phyloP scores from a whole-genome alignment of 2,329 filamentous ascomycete genomes.

The Pyrenochaeta sp. region DNA sequence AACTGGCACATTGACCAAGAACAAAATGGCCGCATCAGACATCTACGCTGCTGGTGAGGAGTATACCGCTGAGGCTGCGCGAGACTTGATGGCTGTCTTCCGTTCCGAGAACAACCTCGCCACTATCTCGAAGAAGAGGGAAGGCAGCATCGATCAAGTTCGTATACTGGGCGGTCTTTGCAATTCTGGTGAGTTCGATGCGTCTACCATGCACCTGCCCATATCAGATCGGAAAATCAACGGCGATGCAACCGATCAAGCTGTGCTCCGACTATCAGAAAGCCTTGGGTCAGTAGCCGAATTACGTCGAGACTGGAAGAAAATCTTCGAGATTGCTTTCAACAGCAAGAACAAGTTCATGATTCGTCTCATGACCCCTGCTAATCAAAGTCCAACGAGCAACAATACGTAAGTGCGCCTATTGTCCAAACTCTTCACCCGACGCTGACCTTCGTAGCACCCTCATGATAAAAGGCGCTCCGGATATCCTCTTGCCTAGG shows the following conservation, averaged over 20 bases:
- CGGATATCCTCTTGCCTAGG: slow-evolving; percentile 73
- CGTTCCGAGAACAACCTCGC: slow-evolving; percentile 50
- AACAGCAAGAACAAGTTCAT: slow-evolving; percentile 89
- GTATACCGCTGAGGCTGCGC: slow-evolving; percentile 62
- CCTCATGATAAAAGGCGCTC: slow-evolving; percentile 80
- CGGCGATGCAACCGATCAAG: slow-evolving; percentile 80
- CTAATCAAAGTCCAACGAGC: slow-evolving; percentile 37
- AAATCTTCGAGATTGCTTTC: slow-evolving; percentile 69
- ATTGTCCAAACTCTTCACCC: background rate
- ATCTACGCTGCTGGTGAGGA: slow-evolving; percentile 66
- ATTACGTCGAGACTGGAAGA: slow-evolving; percentile 69
- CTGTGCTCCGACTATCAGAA: slow-evolving; percentile 76
- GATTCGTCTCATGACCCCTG: slow-evolving; percentile 67
- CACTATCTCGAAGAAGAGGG: slow-evolving; percentile 29
- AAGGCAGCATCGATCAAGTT: slow-evolving; percentile 60
- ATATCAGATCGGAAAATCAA: slow-evolving; percentile 70
- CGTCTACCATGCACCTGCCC: slow-evolving; percentile 66
- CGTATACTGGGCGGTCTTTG: slow-evolving; percentile 71
- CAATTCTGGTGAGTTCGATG: slow-evolving; percentile 79
- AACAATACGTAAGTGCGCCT: slow-evolving; percentile 29
- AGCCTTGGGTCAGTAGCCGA: slow-evolving; percentile 67
- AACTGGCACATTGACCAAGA: slow-evolving; percentile 75
- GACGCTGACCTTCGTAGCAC: slow-evolving; percentile 43
- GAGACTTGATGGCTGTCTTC: slow-evolving; percentile 41
- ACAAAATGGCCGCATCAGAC: slow-evolving; percentile 77